Evolutionary conservation across 1,139 yeast species (phyloP), one percentile per base, ranked within the genome.

Genomic region (Zygoascus meyerae): DNA sequence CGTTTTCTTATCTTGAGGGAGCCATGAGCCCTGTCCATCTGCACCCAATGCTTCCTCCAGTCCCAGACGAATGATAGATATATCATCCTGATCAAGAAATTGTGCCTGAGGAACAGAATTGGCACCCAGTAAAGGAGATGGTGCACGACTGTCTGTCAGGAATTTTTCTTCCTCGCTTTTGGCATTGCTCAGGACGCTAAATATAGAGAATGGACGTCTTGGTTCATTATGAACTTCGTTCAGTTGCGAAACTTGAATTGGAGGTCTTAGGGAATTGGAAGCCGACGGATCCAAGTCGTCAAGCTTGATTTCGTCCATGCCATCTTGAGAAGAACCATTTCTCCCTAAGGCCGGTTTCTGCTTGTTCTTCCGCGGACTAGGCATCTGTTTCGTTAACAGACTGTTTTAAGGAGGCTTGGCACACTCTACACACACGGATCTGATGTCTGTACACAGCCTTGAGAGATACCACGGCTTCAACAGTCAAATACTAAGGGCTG

Each of bases 1-100:
- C 30, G 12, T 34, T 3, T 9, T 34, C 3, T 29, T 35, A 31
- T 44, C 51, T 8, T 21, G 38, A 8, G 52, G 44, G 26, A 56
- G 44, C 61, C 61, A 57, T 9, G 53, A 43, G 3, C 60, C 60
- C n/a, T 51, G 48, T 5, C 60, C 59, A 29, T 55, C 52, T 14
- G 39, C 42, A 2, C 63, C 62, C 35, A 59, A 42, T 2, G 62
- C 62, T 36, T 59, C 62, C 16, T 57, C 51, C 17, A 59, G 45
- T 8, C 59, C 58, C 3, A 48, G 49, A 11, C 51, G 53, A 36
- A 56, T 50, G 16, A 50, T 34, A 26, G 43, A 18, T 10, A 40
- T 40, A 17, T 40, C 43, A 18, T 40, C 33, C 32, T 34, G 36
- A 33, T 40, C 43, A 30, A 40, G 32, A 21, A 40, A 40, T 17